Base-by-base conservation (phyloP, 305 asterid genomes). In the Solanum aculeatissimum region DNA sequence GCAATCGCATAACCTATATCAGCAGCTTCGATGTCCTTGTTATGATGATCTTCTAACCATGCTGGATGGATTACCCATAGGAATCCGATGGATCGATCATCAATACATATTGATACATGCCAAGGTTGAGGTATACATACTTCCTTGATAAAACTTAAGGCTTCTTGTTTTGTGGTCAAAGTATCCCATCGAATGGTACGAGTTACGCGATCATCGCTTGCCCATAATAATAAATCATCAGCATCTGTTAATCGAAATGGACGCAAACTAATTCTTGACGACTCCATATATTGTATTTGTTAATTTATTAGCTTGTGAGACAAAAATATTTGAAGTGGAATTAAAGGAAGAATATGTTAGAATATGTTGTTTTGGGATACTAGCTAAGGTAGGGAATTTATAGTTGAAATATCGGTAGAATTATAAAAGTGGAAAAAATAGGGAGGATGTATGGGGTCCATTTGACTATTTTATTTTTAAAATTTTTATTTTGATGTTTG, bases 1-100 rank as follows among this genome's bases (percentile, higher is more conserved):
- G 89, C 90, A 25, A 88, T 74, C 2, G 86, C 93, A 49, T 85
- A 91, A 6, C 94, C 92, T 23, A 91, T 49, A 25, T 89, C 89
- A 2, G 5, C 38, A 2, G 89, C 90, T 53, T 91, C 25, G 8
- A 0, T 87, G 21, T 81, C 83, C 84, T 91, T 84, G 1, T 89
- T 87, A 21, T 11, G 60, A 54, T 6, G 11, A 54, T 4, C 3
- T n/a, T 51, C 90, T 1, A 88, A 85, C 29, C 89, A 18, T 18
- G 23, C 88, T 6, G 89, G 93, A 9, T 63, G 16, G n/a, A 65
- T 51, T 18, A 87, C 83, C 2, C 86, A 80, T 29, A 92, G 18
- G 68, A 90, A 91, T 18, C 91, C 91, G 21, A 91, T 72, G 0
- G 89, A 88, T 21, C 84, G 87, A 77, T 84, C 89, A 11, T 88